A percentile compares a stretch with the other conserved stretches of the same genome.
Evolutionary conservation across 2,329 filamentous ascomycete genomes (phyloP).

Genomic region (Penicillium brasilianum): DNA sequence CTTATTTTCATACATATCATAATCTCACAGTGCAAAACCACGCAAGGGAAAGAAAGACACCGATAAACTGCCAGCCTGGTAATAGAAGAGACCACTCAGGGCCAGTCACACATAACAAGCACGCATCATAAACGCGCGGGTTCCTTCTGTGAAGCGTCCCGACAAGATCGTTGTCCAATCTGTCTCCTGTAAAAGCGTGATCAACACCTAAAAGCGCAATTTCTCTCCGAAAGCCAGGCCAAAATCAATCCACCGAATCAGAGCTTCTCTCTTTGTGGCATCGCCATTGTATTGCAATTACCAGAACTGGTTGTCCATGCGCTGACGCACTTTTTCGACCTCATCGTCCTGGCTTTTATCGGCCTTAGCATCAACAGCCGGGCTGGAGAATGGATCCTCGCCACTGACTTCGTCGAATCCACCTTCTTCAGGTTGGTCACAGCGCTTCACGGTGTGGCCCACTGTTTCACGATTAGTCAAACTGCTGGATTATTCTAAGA

Average conservation of each 20-base stretch:
- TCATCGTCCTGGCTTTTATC: background rate
- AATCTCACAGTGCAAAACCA: background rate
- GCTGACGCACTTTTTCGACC: background rate
- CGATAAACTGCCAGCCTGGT: slow-evolving; percentile 12
- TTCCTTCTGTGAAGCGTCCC: slow-evolving; percentile 4
- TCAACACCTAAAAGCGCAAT: background rate
- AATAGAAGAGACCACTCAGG: background rate
- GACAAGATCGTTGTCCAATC: slow-evolving; percentile 5
- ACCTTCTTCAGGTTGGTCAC: slow-evolving; percentile 37
- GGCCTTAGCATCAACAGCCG: background rate
- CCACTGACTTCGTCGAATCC: background rate
- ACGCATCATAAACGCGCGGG: background rate
- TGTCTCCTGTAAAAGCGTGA: background rate
- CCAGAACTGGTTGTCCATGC: background rate
- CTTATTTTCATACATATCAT: background rate
- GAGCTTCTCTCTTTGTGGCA: background rate
- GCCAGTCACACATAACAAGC: background rate
- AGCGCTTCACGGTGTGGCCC: slow-evolving; percentile 51
- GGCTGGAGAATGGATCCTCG: background rate
- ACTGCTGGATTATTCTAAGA: background rate
- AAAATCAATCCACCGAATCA: slow-evolving; percentile 3
- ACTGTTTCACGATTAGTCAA: slow-evolving; percentile 36
- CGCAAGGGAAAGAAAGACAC: background rate
- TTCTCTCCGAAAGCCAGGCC: slow-evolving; percentile 13
- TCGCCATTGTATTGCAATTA: background rate